phyloP scores from a whole-genome alignment of 2,329 filamentous ascomycete genomes.

The Endocalyx cinctus region DNA sequence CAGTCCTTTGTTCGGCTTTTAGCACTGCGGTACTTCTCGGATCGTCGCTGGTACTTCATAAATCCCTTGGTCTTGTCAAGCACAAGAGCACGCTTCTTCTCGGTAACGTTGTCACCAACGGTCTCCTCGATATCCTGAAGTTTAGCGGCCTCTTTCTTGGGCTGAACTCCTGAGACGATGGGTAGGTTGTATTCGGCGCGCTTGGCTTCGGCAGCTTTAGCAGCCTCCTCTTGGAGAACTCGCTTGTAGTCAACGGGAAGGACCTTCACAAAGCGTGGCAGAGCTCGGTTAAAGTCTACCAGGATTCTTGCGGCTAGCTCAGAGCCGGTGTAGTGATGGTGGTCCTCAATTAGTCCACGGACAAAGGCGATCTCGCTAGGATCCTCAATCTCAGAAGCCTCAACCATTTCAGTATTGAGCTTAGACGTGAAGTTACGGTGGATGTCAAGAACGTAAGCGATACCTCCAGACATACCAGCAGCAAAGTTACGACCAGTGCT shows the following conservation, averaged over 20 bases:
- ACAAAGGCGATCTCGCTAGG: constrained; percentile 85
- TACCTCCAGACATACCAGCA: constrained; percentile 97
- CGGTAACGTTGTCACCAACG: constrained; percentile 73
- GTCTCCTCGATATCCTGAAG: constrained; percentile 87
- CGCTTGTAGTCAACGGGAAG: constrained; percentile 95
- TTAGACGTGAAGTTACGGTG: constrained; percentile 86
- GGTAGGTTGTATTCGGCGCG: constrained; percentile 79
- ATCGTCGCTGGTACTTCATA: constrained; percentile 92
- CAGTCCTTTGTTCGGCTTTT: constrained; percentile 87
- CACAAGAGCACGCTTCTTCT: constrained; percentile 86
- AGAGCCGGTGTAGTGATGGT: constrained; percentile 96
- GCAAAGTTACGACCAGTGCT: constrained; percentile 94
- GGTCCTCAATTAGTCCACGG: constrained; percentile 88
- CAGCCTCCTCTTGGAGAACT: constrained; percentile 78
- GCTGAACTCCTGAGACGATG: constrained; percentile 63
- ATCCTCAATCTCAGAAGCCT: constrained; percentile 78
- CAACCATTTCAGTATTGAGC: constrained; percentile 97
- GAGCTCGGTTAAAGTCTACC: constrained; percentile 89
- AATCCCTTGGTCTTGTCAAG: constrained; percentile 98
- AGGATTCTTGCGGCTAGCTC: constrained; percentile 89
- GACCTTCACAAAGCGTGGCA: constrained; percentile 89
- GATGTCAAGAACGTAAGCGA: constrained; percentile 89
- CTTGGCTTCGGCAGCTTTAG: constrained; percentile 80
- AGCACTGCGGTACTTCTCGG: constrained; percentile 86
- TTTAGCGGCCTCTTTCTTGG: constrained; percentile 63